A percentile compares a stretch with the other conserved stretches of the same genome.
Conservation (phyloP, 2,329 filamentous ascomycete genomes). For the Calycina herbarum region DNA sequence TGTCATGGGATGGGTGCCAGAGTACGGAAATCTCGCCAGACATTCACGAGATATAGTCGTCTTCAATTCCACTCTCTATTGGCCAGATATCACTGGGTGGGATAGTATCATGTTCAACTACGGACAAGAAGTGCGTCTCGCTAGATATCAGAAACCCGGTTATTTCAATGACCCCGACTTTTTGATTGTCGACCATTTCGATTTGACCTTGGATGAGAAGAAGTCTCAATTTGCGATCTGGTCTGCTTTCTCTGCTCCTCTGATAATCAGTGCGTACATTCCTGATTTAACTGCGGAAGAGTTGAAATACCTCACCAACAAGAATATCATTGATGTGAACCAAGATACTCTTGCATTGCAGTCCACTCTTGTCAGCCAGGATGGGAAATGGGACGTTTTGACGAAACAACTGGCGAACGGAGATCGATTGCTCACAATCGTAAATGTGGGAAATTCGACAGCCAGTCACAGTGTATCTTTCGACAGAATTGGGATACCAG, state of each 20-base stretch:
- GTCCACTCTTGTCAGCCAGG: conserved; percentile 47
- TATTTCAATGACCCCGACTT: conserved; percentile 40
- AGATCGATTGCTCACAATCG: conserved; percentile 47
- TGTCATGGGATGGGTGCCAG: conserved; percentile 47
- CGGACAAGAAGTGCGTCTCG: conserved; percentile 38
- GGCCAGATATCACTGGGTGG: conserved; percentile 40
- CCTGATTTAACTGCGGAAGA: conserved; percentile 38
- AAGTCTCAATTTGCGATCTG: conserved; percentile 35
- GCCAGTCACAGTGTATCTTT: conserved; percentile 37
- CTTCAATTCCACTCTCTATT: conserved; percentile 32
- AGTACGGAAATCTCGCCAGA: conserved; percentile 40
- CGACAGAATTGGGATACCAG: conserved; percentile 31
- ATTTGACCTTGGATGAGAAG: conserved; percentile 31
- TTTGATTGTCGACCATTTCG: conserved; percentile 33
- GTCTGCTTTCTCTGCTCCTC: conserved; percentile 33
- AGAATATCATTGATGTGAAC: conserved; percentile 32
- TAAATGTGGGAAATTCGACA: conserved; percentile 44
- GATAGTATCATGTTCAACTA: conserved; percentile 51
- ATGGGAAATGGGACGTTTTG: conserved; percentile 46
- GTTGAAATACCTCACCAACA: conserved; percentile 41
- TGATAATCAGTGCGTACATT: conserved; percentile 38
- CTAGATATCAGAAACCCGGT: conserved; percentile 38
- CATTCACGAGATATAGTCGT: conserved; percentile 38
- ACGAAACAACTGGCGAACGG: conserved; percentile 48
- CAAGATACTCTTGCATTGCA: conserved; percentile 36